Base-by-base conservation (phyloP, 768 basidiomycete genomes). In the Daedaleopsis sinensis region DNA sequence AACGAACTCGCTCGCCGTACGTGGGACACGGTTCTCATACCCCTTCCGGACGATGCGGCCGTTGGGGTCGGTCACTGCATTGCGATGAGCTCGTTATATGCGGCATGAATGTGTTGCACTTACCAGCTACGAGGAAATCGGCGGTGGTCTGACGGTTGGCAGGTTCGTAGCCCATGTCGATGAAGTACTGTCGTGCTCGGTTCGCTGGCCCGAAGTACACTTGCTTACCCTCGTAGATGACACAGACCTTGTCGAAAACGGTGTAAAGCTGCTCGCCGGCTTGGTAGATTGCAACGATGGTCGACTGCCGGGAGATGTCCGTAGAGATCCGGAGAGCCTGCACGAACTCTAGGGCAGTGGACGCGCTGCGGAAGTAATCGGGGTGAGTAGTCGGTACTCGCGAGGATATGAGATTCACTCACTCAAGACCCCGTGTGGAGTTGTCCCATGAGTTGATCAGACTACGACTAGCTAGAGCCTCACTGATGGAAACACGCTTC, bases 221-320 rank as follows among this genome's bases (percentile, higher is more conserved):
- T 81, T 89, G 87, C 38, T 79, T 76, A 4, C 91, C 89, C 59
- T 88, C 88, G 73, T 88, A 84, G 68, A 94, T 81, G 38, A 93
- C 84, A 70, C 88, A 86, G 37, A 93, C 89, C 70, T 93, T 91
- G 79, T 93, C 90, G 69, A 93, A 94, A 46, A 81, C 76, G 21
- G 81, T 60, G 60, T 86, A 88, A 0, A 89, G 70, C 2, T 79
- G 78, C 70, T 93, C 90, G 53, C 88, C 87, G 9, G 90, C 93
- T 73, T 94, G 93, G 73, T 94, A 94, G 39, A 95, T 84, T 0
- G 90, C 88, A n/a, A 91, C 89, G 59, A 94, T 82, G 0, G 88
- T 91, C 0, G 88, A 71, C 57, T 69, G 65, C 47, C 68, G 68
- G 35, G 69, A 66, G 19, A 80, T 69, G 68, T 86, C 84, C 23